Evolutionary conservation across 441 rosid species (phyloP), one percentile per base, ranked within the genome.

Genomic region (Iberis amara): DNA sequence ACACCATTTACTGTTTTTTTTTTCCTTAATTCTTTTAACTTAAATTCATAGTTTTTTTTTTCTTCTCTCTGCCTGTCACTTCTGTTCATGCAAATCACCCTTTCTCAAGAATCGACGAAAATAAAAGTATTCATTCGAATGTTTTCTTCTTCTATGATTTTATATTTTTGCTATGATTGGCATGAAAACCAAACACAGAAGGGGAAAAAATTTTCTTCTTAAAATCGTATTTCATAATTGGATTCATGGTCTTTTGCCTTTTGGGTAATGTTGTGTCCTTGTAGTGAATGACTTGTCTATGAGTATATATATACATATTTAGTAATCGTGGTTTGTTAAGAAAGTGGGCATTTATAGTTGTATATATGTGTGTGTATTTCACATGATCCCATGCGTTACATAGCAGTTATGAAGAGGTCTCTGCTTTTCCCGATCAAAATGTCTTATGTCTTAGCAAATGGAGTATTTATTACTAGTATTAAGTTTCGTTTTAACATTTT

Each of bases 341-440:
- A 41, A 49, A 49, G 12, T 4, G 4, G 3, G 4, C 6, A 49
- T 37, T 37, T 31, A 35, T 48, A 7, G 28, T 27, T 47, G 14
- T 23, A 7, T 4, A 36, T 26, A 8, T 32, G 30, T 26, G 36
- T 45, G 48, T 62, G 23, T 39, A 9, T 15, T 31, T 40, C 51
- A 48, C 52, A 40, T 47, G 48, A 54, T 62, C 55, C 55, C 47
- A 13, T 31, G 61, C 21, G 28, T 39, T 63, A 33, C 44, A 47
- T 31, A 40, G n/a, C 38, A n/a, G 50, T 3, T 30, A 40, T 27
- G 13, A 33, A 47, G 14, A 5, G 8, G 3, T 15, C 46, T 51
- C 21, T 12, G 18, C 35, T 27, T 39, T 11, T 26, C n/a, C 7
- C 13, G 15, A 23, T 47, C 30, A 45, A 13, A 15, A 38, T 46